Evolutionary conservation across 163 green algal species (phyloP), one percentile per base, ranked within the genome.

Genomic region (Scenedesmus sp.): DNA sequence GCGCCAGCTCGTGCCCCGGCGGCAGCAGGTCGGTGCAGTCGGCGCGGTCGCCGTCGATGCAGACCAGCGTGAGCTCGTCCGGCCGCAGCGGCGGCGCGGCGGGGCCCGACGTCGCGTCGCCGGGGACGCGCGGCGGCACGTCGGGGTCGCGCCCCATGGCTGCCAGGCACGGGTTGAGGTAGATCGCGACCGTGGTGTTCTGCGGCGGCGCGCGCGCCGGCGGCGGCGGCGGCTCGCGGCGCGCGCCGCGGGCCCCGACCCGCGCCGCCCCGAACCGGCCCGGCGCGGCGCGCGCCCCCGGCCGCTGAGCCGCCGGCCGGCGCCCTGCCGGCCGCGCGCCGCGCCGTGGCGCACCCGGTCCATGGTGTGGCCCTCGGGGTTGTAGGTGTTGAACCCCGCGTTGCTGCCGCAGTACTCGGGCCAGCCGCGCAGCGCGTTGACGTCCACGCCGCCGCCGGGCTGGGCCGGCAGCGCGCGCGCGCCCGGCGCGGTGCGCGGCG

Each of bases 71-170:
- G 10, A 76, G 20, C 33, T 76, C 33, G 4, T 54, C 10, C 15
- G 13, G 24, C 5, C 13, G 64, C 1, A 76, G 18, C 10, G 67
- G 67, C 24, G 15, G 22, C 3, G 1, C 3, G 28, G 31, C 42
- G 31, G 67, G 67, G 51, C 67, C 67, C 26, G 20, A 15, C 26
- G 67, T 76, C 1, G 67, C n/a, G 36, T 76, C 51, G 24, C 9
- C 29, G 18, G 67, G 67, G 34, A 65, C 10, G 18, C 29, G 33
- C 17, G 67, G 51, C 11, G 67, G 2, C 24, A 65, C 24, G 24
- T 76, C 22, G 17, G 67, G 51, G 51, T 44, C 51, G 10, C 64
- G 29, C 15, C 67, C 67, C 7, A 15, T 45, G 24, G 50, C 20
- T 3, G 26, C 6, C 51, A 76, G 56, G 39, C 67, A 76, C 50